These are phyloP conservation scores for Fusarium protoensiforme DNA, from an alignment of 2,329 filamentous ascomycete species.

Conservation along the genomic window DNA sequence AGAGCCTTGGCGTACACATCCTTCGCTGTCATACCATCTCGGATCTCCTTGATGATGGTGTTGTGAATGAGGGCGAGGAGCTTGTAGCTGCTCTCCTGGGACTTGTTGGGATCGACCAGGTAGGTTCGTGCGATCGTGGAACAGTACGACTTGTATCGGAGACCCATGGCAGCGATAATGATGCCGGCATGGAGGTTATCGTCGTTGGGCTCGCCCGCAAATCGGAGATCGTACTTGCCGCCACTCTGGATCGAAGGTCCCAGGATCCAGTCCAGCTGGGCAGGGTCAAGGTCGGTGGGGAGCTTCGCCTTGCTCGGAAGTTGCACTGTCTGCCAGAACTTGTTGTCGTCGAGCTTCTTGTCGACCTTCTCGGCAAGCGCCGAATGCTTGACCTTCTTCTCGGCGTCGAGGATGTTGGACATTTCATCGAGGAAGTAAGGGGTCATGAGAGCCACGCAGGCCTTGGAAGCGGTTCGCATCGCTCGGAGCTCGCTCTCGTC, in stretches of 20 bases:
- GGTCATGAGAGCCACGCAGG: conserved; percentile 93
- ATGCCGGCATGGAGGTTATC: conserved; percentile 89
- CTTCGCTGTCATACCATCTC: conserved; percentile 86
- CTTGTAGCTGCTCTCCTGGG: conserved; percentile 94
- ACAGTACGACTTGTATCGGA: conserved; percentile 96
- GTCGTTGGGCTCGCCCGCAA: conserved; percentile 81
- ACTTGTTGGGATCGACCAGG: conserved; percentile 95
- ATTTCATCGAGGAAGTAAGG: conserved; percentile 99
- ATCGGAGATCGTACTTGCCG: conserved; percentile 91
- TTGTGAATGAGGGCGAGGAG: conserved; percentile 87
- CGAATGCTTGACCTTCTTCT: conserved; percentile 96
- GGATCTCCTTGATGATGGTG: conserved; percentile 88
- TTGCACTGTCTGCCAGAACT: conserved; percentile 88
- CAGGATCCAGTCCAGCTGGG: conserved; percentile 93
- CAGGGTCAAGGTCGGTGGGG: conserved; percentile 85
- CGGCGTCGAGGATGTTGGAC: conserved; percentile 93
- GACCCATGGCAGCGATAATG: conserved; percentile 90
- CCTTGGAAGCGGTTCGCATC: conserved; percentile 93
- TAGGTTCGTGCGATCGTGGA: conserved; percentile 94
- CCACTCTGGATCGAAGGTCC: conserved; percentile 94
- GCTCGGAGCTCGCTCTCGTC: conserved; percentile 93
- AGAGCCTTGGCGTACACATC: conserved; percentile 93
- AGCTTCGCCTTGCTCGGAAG: conserved; percentile 79
- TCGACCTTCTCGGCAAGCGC: conserved; percentile 87
- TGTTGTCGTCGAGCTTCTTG: conserved; percentile 89